Conservation (phyloP, 2,329 filamentous ascomycete species). For the Aspergillus clavatus region DNA sequence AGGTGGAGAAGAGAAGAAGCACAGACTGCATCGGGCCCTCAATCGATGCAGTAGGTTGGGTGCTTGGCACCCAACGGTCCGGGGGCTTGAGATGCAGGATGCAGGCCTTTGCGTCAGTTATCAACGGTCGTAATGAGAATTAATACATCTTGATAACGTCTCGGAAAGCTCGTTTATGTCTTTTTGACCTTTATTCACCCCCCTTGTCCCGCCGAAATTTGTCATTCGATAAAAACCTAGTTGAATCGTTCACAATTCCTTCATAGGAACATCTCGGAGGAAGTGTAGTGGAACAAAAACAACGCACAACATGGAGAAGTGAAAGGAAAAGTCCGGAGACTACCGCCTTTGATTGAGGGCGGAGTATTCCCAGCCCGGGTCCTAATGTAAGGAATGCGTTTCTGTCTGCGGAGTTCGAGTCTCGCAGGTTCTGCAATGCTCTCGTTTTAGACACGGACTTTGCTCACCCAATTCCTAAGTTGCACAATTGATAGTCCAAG, state of each 20-base stretch:
- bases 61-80: constrained; percentile 13
- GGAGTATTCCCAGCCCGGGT: too few species aligned
- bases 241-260: too few species aligned
- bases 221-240: too few species aligned
- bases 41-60: constrained; percentile 8
- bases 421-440: not conserved
- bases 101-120: constrained; percentile 14
- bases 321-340: not conserved
- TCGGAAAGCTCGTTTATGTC: not conserved
- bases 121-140: constrained; percentile 1
- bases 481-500: not conserved
- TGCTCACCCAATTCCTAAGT: not conserved
- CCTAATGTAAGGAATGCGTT: too few species aligned
- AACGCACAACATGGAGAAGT: not conserved
- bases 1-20: constrained; percentile 1
- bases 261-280: too few species aligned
- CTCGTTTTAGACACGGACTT: constrained; percentile 1
- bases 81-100: not conserved
- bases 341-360: not conserved
- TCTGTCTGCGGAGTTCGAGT: not conserved
- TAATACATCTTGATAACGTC: constrained; percentile 2
- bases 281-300: not conserved
- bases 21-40: constrained; percentile 14
- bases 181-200: too few species aligned
- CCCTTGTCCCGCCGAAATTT: too few species aligned